Evolutionary conservation across 495 filamentous ascomycete genomes (phyloP).

Genomic region (Beverwykella pulmonaria): DNA sequence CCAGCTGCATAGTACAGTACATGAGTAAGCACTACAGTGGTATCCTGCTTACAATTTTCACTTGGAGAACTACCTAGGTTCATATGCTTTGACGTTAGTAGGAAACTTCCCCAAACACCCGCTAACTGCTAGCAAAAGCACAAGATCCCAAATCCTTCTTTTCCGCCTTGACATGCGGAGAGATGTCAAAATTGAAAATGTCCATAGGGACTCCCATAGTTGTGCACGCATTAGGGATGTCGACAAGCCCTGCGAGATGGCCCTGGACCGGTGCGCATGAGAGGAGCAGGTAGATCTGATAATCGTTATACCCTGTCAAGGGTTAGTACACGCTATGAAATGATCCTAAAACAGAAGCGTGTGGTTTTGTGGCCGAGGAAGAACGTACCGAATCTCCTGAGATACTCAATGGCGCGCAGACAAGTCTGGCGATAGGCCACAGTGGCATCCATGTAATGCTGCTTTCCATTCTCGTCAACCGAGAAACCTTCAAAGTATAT

Average conservation of each 20-base stretch:
- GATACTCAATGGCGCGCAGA: constrained; percentile 82
- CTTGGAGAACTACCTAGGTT: too few relatives aligned
- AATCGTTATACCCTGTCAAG: constrained; percentile 58
- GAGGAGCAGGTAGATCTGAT: constrained; percentile 88
- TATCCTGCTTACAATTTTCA: not conserved
- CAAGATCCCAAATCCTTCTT: constrained; percentile 75
- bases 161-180: constrained; percentile 64
- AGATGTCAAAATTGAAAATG: constrained; percentile 95
- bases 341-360: too few relatives aligned
- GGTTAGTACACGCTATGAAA: too few relatives aligned
- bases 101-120: too few relatives aligned
- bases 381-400: constrained; percentile 72
- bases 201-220: constrained; percentile 90
- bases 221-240: constrained; percentile 85
- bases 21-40: too few relatives aligned
- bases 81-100: too few relatives aligned
- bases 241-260: constrained; percentile 90
- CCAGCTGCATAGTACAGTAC: too few relatives aligned
- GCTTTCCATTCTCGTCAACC: constrained; percentile 88
- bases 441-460: constrained; percentile 90
- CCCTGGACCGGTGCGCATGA: constrained; percentile 91
- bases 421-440: constrained; percentile 90
- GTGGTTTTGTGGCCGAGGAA: too few relatives aligned
- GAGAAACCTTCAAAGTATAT: constrained; percentile 95
- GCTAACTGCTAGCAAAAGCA: constrained; percentile 65